phyloP scores from a whole-genome alignment of 1,284 basidiomycete species.

The Puccinia hordei region DNA sequence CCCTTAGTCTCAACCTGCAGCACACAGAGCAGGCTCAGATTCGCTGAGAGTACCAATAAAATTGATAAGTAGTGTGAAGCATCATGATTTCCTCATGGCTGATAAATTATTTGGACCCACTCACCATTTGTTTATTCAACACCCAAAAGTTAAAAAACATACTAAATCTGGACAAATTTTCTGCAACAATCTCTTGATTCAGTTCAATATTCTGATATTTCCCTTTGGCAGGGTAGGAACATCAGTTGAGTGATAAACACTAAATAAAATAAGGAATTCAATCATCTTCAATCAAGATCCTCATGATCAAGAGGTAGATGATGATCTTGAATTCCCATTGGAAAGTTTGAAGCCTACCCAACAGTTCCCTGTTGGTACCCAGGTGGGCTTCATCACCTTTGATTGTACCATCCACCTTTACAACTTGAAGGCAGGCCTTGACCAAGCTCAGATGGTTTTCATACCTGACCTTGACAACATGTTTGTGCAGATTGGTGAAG shows the following conservation, averaged over 20 bases:
- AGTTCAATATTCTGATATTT: constrained; percentile 55
- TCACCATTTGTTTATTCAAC: neutral
- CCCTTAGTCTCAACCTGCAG: no score
- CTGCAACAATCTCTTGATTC: constrained; percentile 58
- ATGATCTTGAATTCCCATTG: constrained; percentile 61
- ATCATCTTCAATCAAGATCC: constrained; percentile 67
- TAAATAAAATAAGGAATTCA: constrained; percentile 60
- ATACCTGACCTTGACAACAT: constrained; percentile 87
- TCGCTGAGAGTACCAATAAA: constrained; percentile 57
- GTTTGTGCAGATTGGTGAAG: constrained; percentile 73
- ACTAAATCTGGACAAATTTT: constrained; percentile 52
- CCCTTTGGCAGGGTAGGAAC: constrained; percentile 55
- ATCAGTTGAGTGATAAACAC: constrained; percentile 51
- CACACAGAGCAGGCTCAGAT: constrained; percentile 48
- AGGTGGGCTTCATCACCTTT: constrained; percentile 80
- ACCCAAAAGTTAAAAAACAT: constrained; percentile 20
- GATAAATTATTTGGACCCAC: constrained; percentile 61
- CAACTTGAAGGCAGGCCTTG: constrained; percentile 70
- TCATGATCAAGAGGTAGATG: constrained; percentile 52
- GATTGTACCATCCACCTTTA: constrained; percentile 85
- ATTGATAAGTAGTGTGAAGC: constrained; percentile 57
- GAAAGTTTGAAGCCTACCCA: constrained; percentile 39
- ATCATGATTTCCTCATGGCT: constrained; percentile 59
- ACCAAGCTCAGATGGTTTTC: constrained; percentile 75
- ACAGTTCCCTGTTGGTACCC: constrained; percentile 59